Evolutionary conservation across 2,329 filamentous ascomycete species (phyloP).

Genomic region (Ophiostoma quercus): DNA sequence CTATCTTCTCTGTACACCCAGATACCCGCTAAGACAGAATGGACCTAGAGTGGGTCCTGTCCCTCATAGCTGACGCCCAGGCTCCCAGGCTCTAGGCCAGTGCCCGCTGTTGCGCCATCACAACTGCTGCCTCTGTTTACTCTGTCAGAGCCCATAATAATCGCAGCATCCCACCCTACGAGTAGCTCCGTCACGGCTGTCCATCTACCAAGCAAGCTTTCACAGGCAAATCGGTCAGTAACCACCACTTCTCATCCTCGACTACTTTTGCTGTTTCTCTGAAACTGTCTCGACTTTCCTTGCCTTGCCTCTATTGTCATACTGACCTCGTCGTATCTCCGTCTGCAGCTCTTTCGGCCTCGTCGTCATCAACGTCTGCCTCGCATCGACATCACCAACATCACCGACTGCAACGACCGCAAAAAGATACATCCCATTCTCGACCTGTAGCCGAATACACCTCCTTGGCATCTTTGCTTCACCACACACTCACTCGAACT

Average conservation of each 20-base stretch:
- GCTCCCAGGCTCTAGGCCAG: background rate
- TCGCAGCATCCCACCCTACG: background rate
- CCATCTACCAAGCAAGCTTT: background rate
- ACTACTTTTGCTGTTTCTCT: background rate
- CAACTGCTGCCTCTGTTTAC: conserved; percentile 20
- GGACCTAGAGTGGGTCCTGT: conserved; percentile 20
- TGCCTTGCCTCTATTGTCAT: background rate
- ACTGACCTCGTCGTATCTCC: background rate
- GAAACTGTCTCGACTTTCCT: background rate
- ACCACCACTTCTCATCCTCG: background rate
- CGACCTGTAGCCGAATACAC: background rate
- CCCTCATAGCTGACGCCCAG: conserved; percentile 10
- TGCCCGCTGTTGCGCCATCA: conserved; percentile 19
- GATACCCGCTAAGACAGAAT: background rate
- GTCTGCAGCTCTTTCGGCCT: background rate
- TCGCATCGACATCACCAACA: background rate
- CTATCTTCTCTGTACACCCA: background rate
- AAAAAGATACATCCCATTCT: background rate
- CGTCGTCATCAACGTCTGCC: background rate
- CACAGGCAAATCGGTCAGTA: background rate
- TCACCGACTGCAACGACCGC: background rate
- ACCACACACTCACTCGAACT: background rate
- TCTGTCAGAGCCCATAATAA: background rate
- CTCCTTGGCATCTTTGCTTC: background rate
- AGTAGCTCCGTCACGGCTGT: background rate